A percentile compares a stretch with the other conserved stretches of the same genome.
Evolutionary conservation across 2,329 filamentous ascomycete genomes (phyloP).

Genomic region (Didymella sp.): DNA sequence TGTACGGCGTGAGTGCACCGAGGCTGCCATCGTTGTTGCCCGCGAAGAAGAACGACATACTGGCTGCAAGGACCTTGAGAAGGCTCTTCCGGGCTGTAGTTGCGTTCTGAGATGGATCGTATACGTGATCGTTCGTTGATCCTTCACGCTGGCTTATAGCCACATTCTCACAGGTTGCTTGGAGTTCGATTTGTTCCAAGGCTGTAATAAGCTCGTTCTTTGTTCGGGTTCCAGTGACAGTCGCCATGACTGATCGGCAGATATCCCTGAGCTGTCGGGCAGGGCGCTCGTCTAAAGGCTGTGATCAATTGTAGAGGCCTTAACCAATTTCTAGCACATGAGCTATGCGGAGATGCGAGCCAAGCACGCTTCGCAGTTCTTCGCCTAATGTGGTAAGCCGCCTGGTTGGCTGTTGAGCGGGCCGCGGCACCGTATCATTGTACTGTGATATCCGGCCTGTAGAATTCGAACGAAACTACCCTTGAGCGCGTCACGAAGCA

Average conservation of each 20-base stretch:
- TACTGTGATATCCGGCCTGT: not conserved
- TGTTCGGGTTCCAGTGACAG: not conserved
- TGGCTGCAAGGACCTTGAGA: slow-evolving; percentile 23
- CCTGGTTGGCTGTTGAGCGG: not conserved
- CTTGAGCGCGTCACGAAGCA: not conserved
- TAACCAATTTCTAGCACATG: not conserved
- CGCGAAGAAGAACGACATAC: slow-evolving; percentile 70
- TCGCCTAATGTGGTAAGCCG: not conserved
- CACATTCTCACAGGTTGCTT: not conserved
- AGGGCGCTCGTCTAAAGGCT: not conserved
- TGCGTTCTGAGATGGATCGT: not conserved
- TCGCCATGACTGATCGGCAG: not conserved
- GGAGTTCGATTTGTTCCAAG: not conserved
- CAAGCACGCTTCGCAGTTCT: slow-evolving; percentile 1
- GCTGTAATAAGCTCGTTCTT: not conserved
- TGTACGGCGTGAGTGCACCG: slow-evolving; percentile 68
- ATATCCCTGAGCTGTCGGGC: not conserved
- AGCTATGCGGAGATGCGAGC: not conserved
- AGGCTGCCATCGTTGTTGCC: slow-evolving; percentile 71
- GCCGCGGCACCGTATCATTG: not conserved
- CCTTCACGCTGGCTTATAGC: not conserved
- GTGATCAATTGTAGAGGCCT: not conserved
- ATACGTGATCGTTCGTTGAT: not conserved
- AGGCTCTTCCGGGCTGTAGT: not conserved
- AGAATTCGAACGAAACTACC: not conserved